Evolutionary conservation across 2,329 filamentous ascomycete species (phyloP).

Genomic region (Monosporascus sp.): DNA sequence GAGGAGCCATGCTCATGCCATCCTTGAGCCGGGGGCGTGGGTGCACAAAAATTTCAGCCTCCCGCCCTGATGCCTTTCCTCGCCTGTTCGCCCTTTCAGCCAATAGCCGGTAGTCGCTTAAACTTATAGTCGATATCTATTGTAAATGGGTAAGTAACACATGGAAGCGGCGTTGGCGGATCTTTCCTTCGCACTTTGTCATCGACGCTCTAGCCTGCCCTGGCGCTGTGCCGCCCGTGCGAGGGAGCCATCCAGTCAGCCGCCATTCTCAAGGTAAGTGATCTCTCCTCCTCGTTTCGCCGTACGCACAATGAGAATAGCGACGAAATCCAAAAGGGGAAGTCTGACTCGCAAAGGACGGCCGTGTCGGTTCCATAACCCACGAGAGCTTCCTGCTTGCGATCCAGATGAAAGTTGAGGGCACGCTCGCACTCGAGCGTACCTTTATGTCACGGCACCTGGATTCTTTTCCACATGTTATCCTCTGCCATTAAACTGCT

Average conservation of each 20-base stretch:
- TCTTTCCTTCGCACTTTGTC: conserved; percentile 13
- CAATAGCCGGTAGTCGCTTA: conserved; percentile 6
- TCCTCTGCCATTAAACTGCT: conserved; percentile 4
- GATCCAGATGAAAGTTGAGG: conserved; percentile 6
- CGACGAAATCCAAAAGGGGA: background rate
- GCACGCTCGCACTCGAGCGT: conserved; percentile 5
- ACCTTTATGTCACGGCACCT: background rate
- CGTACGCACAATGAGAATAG: background rate
- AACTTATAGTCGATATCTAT: conserved; percentile 1
- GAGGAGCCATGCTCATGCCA: conserved; percentile 12
- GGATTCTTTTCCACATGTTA: conserved; percentile 10
- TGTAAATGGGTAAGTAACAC: background rate
- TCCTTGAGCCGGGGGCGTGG: conserved; percentile 15
- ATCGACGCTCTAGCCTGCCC: conserved; percentile 8
- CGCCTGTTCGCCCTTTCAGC: conserved; percentile 3
- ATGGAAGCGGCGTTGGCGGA: background rate
- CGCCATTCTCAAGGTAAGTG: conserved; percentile 8
- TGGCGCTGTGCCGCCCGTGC: conserved; percentile 10
- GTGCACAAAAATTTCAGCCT: background rate
- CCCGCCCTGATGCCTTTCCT: background rate
- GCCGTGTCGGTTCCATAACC: conserved; percentile 8
- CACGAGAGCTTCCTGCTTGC: conserved; percentile 4
- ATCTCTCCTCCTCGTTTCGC: background rate
- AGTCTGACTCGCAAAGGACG: conserved; percentile 6
- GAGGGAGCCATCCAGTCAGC: conserved; percentile 11